phyloP scores from a whole-genome alignment of 441 rosid species.

The Pelargonium cotyledonis region DNA sequence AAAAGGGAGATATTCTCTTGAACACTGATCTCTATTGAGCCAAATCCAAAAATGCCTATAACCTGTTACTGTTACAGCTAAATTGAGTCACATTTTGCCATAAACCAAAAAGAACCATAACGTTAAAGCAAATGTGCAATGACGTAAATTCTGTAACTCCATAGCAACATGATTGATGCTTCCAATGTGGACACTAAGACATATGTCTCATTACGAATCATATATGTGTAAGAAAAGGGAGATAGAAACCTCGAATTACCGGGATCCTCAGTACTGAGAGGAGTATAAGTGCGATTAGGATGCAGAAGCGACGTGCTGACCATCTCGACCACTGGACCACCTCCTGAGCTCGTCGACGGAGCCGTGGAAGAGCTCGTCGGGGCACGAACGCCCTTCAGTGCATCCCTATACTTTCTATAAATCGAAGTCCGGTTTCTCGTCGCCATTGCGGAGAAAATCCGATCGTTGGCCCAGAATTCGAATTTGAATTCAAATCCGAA shows the following conservation, averaged over 20 bases:
- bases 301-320: conserved; percentile 72
- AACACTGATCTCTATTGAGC: neutral
- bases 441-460: conserved; percentile 45
- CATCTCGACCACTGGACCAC: conserved; percentile 82
- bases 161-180: neutral
- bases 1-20: neutral
- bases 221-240: neutral
- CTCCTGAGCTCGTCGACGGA: conserved; percentile 27
- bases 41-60: neutral
- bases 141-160: neutral
- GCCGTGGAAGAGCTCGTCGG: conserved; percentile 42
- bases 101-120: neutral
- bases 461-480: neutral
- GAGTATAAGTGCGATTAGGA: conserved; percentile 58
- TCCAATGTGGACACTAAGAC: neutral
- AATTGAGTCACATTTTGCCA: neutral
- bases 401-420: conserved; percentile 70
- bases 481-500: conserved; percentile 11
- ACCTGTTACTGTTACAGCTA: neutral
- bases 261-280: conserved; percentile 84
- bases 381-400: conserved; percentile 73
- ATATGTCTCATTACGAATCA: neutral
- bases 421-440: conserved; percentile 65
- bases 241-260: conserved; percentile 57
- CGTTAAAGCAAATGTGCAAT: neutral